phyloP scores from a whole-genome alignment of 371 early-diverging fungal genomes.

The Syncephalastrum contaminatum region DNA sequence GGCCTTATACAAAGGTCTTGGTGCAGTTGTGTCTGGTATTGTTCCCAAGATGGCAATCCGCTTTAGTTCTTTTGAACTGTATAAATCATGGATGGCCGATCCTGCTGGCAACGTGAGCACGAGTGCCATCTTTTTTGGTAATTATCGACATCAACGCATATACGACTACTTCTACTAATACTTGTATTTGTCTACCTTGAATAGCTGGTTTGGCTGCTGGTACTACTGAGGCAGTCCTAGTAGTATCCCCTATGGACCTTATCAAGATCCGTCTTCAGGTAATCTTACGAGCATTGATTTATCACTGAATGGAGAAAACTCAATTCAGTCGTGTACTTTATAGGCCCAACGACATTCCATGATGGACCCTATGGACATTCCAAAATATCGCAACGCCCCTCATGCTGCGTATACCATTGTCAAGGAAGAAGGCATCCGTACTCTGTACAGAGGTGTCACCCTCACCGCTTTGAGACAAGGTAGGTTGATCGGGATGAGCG shows the following conservation, averaged over 20 bases:
- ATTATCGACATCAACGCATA: slow-evolving; percentile 11
- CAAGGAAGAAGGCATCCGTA: slow-evolving; percentile 87
- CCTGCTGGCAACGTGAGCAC: slow-evolving; percentile 72
- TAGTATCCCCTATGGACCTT: slow-evolving; percentile 97
- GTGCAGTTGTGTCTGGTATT: slow-evolving; percentile 94
- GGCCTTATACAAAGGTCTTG: slow-evolving; percentile 95
- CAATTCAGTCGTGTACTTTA: background rate
- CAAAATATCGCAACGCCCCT: slow-evolving; percentile 94
- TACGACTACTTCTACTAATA: background rate
- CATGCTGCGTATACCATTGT: slow-evolving; percentile 93
- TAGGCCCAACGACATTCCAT: slow-evolving; percentile 92
- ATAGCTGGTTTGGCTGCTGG: slow-evolving; percentile 95
- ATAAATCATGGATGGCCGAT: slow-evolving; percentile 85
- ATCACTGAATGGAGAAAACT: background rate
- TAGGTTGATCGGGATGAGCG: slow-evolving; percentile 30
- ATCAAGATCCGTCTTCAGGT: slow-evolving; percentile 94
- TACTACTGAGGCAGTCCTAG: slow-evolving; percentile 90
- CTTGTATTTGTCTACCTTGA: background rate
- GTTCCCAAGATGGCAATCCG: slow-evolving; percentile 99
- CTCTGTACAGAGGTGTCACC: slow-evolving; percentile 93
- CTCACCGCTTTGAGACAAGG: slow-evolving; percentile 94
- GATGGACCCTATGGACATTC: slow-evolving; percentile 94
- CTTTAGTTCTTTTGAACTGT: slow-evolving; percentile 94
- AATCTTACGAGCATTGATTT: background rate
- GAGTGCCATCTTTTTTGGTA: slow-evolving; percentile 78